Percentiles rank a stretch among this genome's conserved stretches.
Conservation (phyloP, 176 grass and related monocot species). For the Alopecurus myosuroides region DNA sequence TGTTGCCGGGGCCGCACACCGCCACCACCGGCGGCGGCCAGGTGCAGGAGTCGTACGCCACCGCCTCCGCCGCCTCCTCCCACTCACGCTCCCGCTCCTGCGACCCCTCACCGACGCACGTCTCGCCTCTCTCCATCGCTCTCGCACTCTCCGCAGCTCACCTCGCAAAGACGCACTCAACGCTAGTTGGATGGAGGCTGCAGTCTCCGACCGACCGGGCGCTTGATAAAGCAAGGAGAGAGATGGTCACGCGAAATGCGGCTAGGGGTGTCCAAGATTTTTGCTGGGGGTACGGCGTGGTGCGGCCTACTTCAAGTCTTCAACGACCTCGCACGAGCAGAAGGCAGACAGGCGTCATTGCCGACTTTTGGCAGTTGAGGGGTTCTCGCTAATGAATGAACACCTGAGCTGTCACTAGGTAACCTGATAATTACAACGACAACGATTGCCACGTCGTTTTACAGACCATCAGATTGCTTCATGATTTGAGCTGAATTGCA, state of each 20-base stretch:
- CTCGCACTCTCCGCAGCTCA: not conserved
- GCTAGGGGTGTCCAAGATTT: not conserved
- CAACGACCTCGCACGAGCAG: not conserved
- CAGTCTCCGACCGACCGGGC: not conserved
- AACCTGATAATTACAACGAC: too few relatives aligned
- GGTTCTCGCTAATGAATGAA: too few relatives aligned
- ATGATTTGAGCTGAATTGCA: too few relatives aligned
- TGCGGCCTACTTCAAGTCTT: not conserved
- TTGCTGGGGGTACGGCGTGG: not conserved
- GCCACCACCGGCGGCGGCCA: constrained; percentile 52
- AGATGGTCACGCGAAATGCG: not conserved
- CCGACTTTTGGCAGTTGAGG: too few relatives aligned
- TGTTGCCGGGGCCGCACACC: constrained; percentile 64
- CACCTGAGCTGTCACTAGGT: too few relatives aligned
- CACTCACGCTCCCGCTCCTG: constrained; percentile 25
- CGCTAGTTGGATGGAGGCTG: not conserved
- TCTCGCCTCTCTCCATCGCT: not conserved
- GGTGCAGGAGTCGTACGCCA: constrained; percentile 68
- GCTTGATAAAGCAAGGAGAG: not conserved
- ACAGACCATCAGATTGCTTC: too few relatives aligned
- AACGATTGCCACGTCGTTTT: too few relatives aligned
- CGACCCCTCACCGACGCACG: not conserved
- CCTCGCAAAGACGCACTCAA: not conserved
- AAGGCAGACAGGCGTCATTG: not conserved
- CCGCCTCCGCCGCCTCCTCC: constrained; percentile 45